Evolutionary conservation across 78 protist species (phyloP), one percentile per base, ranked within the genome.

Genomic region (Dictyostelium purpureum): DNA sequence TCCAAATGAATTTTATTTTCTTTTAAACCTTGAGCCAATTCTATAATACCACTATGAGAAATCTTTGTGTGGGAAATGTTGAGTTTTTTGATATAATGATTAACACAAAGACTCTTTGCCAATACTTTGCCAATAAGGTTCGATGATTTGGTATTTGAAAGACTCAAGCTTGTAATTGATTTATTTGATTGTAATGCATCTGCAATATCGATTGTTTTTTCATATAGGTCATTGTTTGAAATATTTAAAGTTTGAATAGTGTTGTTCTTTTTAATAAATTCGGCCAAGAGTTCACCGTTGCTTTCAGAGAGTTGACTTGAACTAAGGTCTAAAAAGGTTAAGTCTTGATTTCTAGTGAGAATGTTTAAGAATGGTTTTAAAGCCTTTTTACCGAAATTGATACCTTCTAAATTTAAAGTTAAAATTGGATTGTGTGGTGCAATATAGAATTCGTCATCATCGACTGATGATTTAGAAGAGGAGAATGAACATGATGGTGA

Each of bases 51-150:
- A 45, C 70, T 5, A 54, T 24, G 33, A 21, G 71, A 65, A 1
- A 85, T 33, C 37, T 85, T 85, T 14, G 82, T 85, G 31, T 61
- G 92, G 1, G 92, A 85, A 16, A 85, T 16, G 19, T 59, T 54
- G 9, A 85, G 33, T 19, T 56, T 73, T 33, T 56, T 70, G 0
- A 85, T 10, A 4, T 42, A 35, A 6, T 69, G 77, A 33, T 85
- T 85, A 0, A 33, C 16, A 16, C 65, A 31, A 1, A 85, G 45
- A 1, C 67, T 31, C 12, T 61, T 52, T 33, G 92, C 63, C n/a
- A 85, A 45, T n/a, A 85, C 82, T n/a, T 65, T 63, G 4, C 92
- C 92, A 45, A 85, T 85, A n/a, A 85, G 59, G 35, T 85, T 85
- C 19, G 92, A 85, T 14, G 75, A 85, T 37, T 61, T 52, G 4